Base-by-base conservation (phyloP, 371 early-diverging fungal species). In the Mucor circinelloides region DNA sequence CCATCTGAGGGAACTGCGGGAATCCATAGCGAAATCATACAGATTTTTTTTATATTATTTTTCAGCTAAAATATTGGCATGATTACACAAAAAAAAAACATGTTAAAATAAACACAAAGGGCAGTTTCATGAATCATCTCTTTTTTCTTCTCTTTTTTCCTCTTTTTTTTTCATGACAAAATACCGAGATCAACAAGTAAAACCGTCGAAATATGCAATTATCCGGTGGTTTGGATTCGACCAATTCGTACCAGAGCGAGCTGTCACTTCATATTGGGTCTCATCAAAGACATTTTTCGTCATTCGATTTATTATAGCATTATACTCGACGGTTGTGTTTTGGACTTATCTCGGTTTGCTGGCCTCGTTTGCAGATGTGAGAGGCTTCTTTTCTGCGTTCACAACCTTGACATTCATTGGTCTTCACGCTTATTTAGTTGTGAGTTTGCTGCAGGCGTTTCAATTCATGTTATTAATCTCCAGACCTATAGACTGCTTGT, bases 371-470 rank as follows among this genome's bases (percentile, higher is more conserved):
- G 19, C 31, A 0, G 57, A 67, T 44, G 31, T 17, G 7, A 13
- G 52, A 2, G 31, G 44, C 0, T 88, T 77, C 50, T 78, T 86
- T 58, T 68, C 69, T 55, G 81, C 60, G 30, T 88, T 88, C 56
- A 88, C 88, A 8, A 69, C 79, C 28, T 59, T 86, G 40, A 82
- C 86, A n/a, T 88, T 75, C 63, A 67, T 80, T 23, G 88, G 88
- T 3, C 79, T 88, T 1, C 74, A 75, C 30, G 71, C 76, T 12
- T 88, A 88, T 57, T 66, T 84, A 0, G 70, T 85, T 60, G 88
- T 86, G 79, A 75, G 60, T 60, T 40, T 10, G 10, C 5, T 21
- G 2, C 9, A 28, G 23, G 46, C 21, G 6, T 2, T 30, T 27
- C 3, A 25, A 15, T 54, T 27, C 30, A 54, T 54, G 2, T 0